These are phyloP conservation scores for Schizophyllum amplum DNA, from an alignment of 1,284 basidiomycete species.

Conservation along the genomic window DNA sequence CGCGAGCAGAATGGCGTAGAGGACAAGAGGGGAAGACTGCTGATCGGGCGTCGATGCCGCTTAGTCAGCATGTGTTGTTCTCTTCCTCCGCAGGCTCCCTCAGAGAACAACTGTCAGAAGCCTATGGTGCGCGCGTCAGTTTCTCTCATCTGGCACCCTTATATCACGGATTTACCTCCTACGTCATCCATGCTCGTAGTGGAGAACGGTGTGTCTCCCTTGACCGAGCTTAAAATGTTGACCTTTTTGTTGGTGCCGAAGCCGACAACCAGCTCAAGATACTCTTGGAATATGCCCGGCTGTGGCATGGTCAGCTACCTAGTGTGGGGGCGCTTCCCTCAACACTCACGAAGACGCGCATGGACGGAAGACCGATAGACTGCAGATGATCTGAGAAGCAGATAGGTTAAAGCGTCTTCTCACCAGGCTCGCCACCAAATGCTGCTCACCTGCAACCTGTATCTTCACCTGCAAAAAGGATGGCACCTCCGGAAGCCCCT, in stretches of 20 bases:
- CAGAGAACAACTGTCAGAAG: too few species aligned
- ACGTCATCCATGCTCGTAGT: conserved; percentile 15
- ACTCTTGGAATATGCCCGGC: conserved; percentile 17
- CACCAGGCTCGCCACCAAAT: background rate
- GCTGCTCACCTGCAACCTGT: conserved; percentile 8
- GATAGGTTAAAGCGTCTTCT: background rate
- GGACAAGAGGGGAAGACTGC: too few species aligned
- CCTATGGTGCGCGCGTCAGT: background rate
- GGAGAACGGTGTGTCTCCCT: conserved; percentile 14
- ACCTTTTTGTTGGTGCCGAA: conserved; percentile 6
- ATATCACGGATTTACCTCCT: conserved; percentile 10
- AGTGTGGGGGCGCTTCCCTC: background rate
- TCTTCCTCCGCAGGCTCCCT: too few species aligned
- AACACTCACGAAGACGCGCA: conserved; percentile 14
- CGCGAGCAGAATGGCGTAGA: too few species aligned
- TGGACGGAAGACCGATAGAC: conserved; percentile 12
- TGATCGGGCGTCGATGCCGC: too few species aligned
- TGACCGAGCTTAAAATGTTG: conserved; percentile 14
- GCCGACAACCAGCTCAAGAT: conserved; percentile 10
- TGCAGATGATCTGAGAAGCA: conserved; percentile 10
- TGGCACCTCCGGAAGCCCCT: conserved; percentile 17
- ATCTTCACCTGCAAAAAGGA: conserved; percentile 18
- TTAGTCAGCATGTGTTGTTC: too few species aligned
- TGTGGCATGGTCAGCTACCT: conserved; percentile 1
- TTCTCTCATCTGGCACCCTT: background rate